Evolutionary conservation across 352 stramenopile genomes (phyloP).

Genomic region (Aphanomyces euteiches): DNA sequence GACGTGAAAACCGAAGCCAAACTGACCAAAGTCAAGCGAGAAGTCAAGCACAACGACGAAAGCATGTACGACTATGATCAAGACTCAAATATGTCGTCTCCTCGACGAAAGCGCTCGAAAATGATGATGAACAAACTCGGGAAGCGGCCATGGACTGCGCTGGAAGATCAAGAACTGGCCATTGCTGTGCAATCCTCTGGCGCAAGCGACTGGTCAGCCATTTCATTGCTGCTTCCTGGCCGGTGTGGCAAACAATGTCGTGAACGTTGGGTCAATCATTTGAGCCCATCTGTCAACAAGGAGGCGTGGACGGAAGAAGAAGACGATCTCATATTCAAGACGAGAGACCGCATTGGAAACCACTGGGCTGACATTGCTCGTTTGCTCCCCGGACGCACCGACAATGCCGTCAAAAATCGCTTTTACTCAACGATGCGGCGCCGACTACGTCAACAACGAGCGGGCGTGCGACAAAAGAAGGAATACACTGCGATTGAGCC

Average conservation of each 20-base stretch:
- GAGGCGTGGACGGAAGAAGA: slow-evolving; percentile 91
- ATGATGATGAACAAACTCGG: slow-evolving; percentile 44
- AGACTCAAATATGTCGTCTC: slow-evolving; percentile 25
- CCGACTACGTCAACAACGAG: slow-evolving; percentile 54
- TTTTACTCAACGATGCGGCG: slow-evolving; percentile 84
- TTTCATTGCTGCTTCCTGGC: slow-evolving; percentile 89
- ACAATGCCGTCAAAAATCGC: slow-evolving; percentile 97
- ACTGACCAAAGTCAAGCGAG: slow-evolving; percentile 16
- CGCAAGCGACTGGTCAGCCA: slow-evolving; percentile 88
- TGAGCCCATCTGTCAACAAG: slow-evolving; percentile 93
- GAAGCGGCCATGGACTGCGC: slow-evolving; percentile 59
- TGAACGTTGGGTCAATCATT: slow-evolving; percentile 96
- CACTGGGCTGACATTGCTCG: slow-evolving; percentile 97
- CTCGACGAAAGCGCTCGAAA: slow-evolving; percentile 53
- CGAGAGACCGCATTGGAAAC: slow-evolving; percentile 87
- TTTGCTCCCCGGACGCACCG: slow-evolving; percentile 89
- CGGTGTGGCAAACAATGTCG: slow-evolving; percentile 95
- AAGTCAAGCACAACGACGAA: slow-evolving; percentile 8
- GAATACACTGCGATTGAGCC: slow-evolving; percentile 19
- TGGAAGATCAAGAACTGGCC: slow-evolving; percentile 59
- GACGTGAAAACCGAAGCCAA: background rate
- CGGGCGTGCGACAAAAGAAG: slow-evolving; percentile 29
- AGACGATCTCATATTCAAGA: slow-evolving; percentile 83
- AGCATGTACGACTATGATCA: slow-evolving; percentile 14
- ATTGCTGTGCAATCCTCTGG: slow-evolving; percentile 53